phyloP scores from a whole-genome alignment of 495 filamentous ascomycete species.

The Aspergillus sclerotioniger region DNA sequence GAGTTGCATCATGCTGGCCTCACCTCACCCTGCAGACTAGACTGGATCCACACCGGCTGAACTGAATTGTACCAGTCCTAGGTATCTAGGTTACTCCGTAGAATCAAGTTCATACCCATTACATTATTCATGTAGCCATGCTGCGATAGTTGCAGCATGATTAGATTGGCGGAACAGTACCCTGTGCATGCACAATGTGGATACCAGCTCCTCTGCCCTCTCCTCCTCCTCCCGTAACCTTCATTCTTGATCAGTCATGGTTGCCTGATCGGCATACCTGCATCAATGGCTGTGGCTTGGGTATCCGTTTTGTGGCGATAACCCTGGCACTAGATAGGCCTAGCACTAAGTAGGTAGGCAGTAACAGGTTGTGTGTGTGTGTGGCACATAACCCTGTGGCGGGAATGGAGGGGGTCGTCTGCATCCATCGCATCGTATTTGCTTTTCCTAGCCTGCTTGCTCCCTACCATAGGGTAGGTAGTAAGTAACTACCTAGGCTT shows the following conservation, averaged over 20 bases:
- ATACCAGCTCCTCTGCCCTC: background rate
- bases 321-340: slow-evolving; percentile 17
- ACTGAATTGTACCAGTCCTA: too few relatives aligned
- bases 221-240: background rate
- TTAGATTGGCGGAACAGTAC: background rate
- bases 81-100: too few relatives aligned
- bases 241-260: background rate
- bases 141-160: too few relatives aligned
- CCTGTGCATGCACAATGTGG: background rate
- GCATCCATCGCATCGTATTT: background rate
- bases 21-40: too few relatives aligned
- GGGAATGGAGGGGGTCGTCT: background rate
- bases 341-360: background rate
- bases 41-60: too few relatives aligned
- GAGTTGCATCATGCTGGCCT: too few relatives aligned
- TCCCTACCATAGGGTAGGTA: too few relatives aligned
- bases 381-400: slow-evolving; percentile 3
- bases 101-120: too few relatives aligned
- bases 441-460: background rate
- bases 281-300: slow-evolving; percentile 4
- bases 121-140: too few relatives aligned
- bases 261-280: slow-evolving; percentile 6
- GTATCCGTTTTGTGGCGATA: background rate
- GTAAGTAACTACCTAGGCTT: too few relatives aligned
- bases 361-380: background rate